phyloP scores from a whole-genome alignment of 208 protist species.

The Acanthamoeba royreba region DNA sequence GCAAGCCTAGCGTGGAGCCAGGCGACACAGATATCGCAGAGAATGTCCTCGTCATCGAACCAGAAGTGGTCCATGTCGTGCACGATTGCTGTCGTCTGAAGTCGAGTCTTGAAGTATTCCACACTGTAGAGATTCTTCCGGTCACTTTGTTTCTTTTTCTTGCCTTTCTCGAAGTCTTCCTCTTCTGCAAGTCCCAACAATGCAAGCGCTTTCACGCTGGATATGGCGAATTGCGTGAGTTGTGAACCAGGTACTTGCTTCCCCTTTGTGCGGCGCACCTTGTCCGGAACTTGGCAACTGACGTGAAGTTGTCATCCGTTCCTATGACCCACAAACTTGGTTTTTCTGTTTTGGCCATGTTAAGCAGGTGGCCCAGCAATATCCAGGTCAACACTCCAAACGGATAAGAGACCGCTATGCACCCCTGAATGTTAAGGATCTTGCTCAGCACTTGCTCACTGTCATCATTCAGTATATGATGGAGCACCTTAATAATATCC shows the following conservation, averaged over 20 bases:
- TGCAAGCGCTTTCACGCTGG: neutral
- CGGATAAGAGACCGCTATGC: neutral
- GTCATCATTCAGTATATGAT: no score
- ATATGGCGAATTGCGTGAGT: neutral
- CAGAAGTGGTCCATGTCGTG: neutral
- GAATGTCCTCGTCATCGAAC: slow-evolving; percentile 9
- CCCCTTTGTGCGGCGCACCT: no score
- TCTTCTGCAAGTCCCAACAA: neutral
- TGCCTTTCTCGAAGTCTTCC: neutral
- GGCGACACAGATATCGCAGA: neutral
- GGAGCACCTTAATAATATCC: slow-evolving; percentile 20
- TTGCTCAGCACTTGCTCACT: no score
- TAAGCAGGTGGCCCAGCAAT: slow-evolving; percentile 2
- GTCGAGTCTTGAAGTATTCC: neutral
- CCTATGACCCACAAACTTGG: slow-evolving; percentile 24
- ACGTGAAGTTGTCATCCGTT: slow-evolving; percentile 25
- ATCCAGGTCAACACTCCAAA: slow-evolving; percentile 33
- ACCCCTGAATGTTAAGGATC: neutral
- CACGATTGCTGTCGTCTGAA: neutral
- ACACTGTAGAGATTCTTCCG: neutral
- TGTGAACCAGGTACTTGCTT: no score
- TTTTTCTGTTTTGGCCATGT: neutral
- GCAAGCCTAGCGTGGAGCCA: neutral
- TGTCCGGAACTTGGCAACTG: neutral
- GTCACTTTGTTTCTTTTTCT: neutral